Base-by-base conservation (phyloP, 1,284 basidiomycete species). In the Inonotus hispidus region DNA sequence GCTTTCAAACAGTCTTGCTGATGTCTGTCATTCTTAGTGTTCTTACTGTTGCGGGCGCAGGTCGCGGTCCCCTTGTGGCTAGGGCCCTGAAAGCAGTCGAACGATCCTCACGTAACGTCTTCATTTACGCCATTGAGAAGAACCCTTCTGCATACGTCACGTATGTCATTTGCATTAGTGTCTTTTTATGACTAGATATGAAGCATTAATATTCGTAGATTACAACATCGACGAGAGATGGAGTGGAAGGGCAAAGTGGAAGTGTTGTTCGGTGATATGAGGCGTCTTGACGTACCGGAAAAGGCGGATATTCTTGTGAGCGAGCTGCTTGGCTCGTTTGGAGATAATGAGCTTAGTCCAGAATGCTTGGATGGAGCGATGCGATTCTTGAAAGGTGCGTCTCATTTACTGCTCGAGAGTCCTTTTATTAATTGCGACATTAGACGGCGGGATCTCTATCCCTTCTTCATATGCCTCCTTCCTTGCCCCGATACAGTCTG, bases 261-360 rank as follows among this genome's bases (percentile, higher is more conserved):
- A 60, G 80, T 99, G 32, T 71, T 96, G 25, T 92, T 89, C 70
- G 95, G 96, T 3, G 97, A 99, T 73, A 99, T 99, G 97, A 82
- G 97, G 23, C 78, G 78, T 5, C 75, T 95, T 23, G 79, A 87
- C 2, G 76, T 96, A 0, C 89, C 92, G 0, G 93, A 97, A 65
- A 81, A 84, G 64, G 94, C 88, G 16, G 97, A 99, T 72, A 93
- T 99, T 64, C 80, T 99, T 57, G 89, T 99, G 67, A 96, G 92
- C 74, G 97, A 99, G 74, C 82, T 99, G 19, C 75, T 99, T 64
- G 97, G 97, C 3, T 95, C 92, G 7, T 99, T 99, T 74, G 97
- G 96, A 3, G 97, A 99, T 75, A 99, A 99, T 66, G 97, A 99
- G 73, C 84, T 99, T 47, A 95, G 93, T 70, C 97, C 97, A 0